Base-by-base conservation (phyloP, 208 protist genomes). In the Vickermania ingenoplastis region DNA sequence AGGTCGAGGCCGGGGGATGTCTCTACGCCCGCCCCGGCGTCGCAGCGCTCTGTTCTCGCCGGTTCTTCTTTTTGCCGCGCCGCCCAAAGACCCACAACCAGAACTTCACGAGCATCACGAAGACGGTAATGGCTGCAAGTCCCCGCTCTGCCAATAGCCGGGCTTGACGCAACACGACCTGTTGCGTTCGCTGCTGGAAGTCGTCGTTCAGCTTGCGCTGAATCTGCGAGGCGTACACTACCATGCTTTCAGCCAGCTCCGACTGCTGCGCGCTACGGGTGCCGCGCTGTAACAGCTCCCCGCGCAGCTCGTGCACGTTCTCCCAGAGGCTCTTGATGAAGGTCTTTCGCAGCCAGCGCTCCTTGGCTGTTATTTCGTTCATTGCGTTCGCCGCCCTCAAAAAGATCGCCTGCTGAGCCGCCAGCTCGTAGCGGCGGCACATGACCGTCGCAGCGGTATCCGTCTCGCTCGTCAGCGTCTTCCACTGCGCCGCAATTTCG, bases 321-420 rank as follows among this genome's bases (percentile, higher is more conserved):
- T 95, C 85, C 86, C 89, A 95, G 1, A 92, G 63, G 0, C 71
- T 77, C 54, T 95, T 95, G 27, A 92, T 69, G 66, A 89, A 95
- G 48, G 71, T 72, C 73, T 91, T 92, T 48, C 89, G 80, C 49
- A 95, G 71, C 86, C 89, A 95, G 4, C 89, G 73, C 65, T 95
- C 89, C 3, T 85, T 70, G 61, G 79, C 85, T 13, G 83, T 92
- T 48, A 95, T 83, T 67, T 95, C 89, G 57, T 88, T 90, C 55
- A 92, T 61, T 29, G 74, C 77, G 22, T 82, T 61, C n/a, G 83
- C 83, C 67, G 92, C 91, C 17, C 82, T 65, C 57, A 95, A 91
- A 71, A 91, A 95, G 62, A 65, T 73, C 49, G 85, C 83, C 67
- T 85, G 77, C 57, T 95, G 73, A 2, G 92, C 77, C 5, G 83